phyloP scores from a whole-genome alignment of 2,329 filamentous ascomycete species.

The Graphilbum ipis-grandicollis region DNA sequence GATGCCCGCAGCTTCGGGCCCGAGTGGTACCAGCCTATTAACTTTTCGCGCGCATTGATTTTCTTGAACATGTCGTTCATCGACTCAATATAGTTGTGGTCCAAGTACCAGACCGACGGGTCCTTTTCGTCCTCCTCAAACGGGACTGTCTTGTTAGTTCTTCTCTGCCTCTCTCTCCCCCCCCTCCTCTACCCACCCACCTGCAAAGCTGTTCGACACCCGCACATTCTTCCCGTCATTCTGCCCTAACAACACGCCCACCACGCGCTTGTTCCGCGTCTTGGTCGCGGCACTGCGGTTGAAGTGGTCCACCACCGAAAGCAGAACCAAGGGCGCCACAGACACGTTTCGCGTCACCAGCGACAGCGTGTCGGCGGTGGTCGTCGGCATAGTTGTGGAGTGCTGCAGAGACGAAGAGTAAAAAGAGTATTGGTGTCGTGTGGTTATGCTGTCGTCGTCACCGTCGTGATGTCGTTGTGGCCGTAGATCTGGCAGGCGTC shows the following conservation, averaged over 20 bases:
- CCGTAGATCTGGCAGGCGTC: conserved; percentile 3
- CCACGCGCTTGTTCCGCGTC: conserved; percentile 67
- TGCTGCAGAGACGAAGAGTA: neutral
- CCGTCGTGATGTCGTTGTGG: neutral
- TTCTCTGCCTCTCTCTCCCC: neutral
- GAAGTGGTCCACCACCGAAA: conserved; percentile 97
- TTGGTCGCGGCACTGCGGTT: conserved; percentile 81
- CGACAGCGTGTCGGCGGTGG: conserved; percentile 88
- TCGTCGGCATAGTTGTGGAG: conserved; percentile 58
- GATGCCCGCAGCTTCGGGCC: conserved; percentile 92
- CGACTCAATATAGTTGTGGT: conserved; percentile 97
- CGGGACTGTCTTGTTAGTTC: conserved; percentile 37
- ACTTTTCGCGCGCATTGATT: conserved; percentile 95
- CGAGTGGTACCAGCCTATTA: conserved; percentile 99
- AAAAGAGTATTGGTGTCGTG: neutral
- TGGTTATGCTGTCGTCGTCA: neutral
- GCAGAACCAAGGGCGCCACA: conserved; percentile 90
- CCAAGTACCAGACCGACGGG: conserved; percentile 95
- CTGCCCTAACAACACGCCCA: conserved; percentile 85
- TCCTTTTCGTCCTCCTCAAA: conserved; percentile 99
- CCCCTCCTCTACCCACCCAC: conserved; percentile 29
- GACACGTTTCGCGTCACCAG: conserved; percentile 91
- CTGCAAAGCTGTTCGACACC: conserved; percentile 97
- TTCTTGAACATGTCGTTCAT: conserved; percentile 99
- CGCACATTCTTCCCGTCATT: conserved; percentile 93